phyloP scores from a whole-genome alignment of 2,329 filamentous ascomycete genomes.

The Xylaria hypoxylon region DNA sequence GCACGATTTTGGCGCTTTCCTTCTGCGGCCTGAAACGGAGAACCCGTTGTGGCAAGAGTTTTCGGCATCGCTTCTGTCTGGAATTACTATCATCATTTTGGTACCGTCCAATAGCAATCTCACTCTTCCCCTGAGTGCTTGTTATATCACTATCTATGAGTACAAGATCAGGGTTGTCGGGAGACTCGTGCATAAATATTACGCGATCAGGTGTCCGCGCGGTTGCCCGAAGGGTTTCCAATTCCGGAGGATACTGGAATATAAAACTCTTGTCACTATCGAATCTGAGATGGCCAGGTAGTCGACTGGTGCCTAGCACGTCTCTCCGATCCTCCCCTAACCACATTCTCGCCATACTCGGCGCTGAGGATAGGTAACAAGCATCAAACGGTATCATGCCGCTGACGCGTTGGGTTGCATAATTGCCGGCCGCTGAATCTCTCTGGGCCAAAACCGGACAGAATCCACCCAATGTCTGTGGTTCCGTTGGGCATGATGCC shows the following conservation, averaged over 20 bases:
- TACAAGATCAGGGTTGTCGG: constrained; percentile 1
- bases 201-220: constrained; percentile 47
- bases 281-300: constrained; percentile 54
- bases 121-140: constrained; percentile 40
- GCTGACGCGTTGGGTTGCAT: constrained; percentile 52
- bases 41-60: constrained; percentile 11
- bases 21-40: constrained; percentile 43
- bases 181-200: constrained; percentile 44
- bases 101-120: constrained; percentile 40
- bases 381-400: constrained; percentile 58
- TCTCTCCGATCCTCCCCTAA: constrained; percentile 58
- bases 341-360: constrained; percentile 53
- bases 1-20: constrained; percentile 27
- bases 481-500: constrained; percentile 45
- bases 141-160: constrained; percentile 44
- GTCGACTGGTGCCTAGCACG: constrained; percentile 55
- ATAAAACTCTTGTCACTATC: constrained; percentile 37
- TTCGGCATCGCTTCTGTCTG: background rate
- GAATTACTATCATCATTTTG: background rate
- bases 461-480: constrained; percentile 44
- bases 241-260: constrained; percentile 42
- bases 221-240: constrained; percentile 37
- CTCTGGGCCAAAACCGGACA: constrained; percentile 47
- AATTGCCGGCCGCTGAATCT: constrained; percentile 16
- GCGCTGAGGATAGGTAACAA: constrained; percentile 57